phyloP scores from a whole-genome alignment of 495 filamentous ascomycete species.

The Penicillium ucsense region DNA sequence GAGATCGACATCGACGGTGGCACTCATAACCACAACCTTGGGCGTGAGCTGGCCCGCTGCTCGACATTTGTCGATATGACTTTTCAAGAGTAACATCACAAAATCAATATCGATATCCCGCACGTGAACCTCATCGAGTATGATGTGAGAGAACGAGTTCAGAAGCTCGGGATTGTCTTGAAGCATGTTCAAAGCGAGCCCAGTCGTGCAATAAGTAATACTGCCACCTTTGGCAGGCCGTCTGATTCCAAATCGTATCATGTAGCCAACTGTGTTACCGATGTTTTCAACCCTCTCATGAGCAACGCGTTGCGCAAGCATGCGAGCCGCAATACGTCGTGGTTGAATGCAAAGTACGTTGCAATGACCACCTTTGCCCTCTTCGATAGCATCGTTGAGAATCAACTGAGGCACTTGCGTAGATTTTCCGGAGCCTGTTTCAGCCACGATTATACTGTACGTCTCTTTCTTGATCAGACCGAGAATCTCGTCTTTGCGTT shows the following conservation, averaged over 20 bases:
- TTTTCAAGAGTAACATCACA: conserved; percentile 45
- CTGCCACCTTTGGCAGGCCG: conserved; percentile 17
- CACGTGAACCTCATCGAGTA: conserved; percentile 56
- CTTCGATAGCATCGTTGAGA: conserved; percentile 39
- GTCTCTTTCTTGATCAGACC: conserved; percentile 38
- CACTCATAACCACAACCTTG: conserved; percentile 51
- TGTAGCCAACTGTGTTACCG: conserved; percentile 43
- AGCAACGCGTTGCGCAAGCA: conserved; percentile 46
- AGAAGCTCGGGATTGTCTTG: conserved; percentile 30
- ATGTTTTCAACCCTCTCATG: conserved; percentile 41
- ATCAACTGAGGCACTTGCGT: conserved; percentile 54
- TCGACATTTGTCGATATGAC: conserved; percentile 27
- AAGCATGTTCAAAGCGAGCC: conserved; percentile 42
- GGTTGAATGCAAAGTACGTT: conserved; percentile 47
- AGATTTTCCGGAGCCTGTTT: conserved; percentile 52
- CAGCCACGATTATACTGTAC: conserved; percentile 45
- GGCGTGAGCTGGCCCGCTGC: conserved; percentile 27
- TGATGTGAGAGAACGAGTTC: conserved; percentile 39
- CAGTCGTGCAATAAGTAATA: conserved; percentile 51
- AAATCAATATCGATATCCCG: conserved; percentile 47
- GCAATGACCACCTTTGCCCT: conserved; percentile 7
- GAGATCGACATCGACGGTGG: conserved; percentile 45
- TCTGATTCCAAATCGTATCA: conserved; percentile 39
- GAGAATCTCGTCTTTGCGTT: conserved; percentile 32
- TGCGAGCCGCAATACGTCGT: conserved; percentile 45